These are phyloP conservation scores for Paxillus ammoniavirescens DNA, from an alignment of 768 basidiomycete species.

Conservation along the genomic window DNA sequence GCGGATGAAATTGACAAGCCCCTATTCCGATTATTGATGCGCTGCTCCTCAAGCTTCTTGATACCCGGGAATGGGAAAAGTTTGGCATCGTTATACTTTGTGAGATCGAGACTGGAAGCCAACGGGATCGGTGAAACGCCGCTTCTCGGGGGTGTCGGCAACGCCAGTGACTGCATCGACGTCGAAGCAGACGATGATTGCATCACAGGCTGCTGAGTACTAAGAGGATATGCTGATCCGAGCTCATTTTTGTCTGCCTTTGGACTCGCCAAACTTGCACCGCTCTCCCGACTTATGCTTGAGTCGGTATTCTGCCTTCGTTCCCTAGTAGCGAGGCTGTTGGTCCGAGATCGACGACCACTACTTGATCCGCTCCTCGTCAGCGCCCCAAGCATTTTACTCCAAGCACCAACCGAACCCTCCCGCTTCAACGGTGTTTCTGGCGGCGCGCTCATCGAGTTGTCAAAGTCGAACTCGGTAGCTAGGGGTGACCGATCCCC, in stretches of 20 bases:
- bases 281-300: conserved; percentile 73
- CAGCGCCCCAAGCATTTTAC: conserved; percentile 67
- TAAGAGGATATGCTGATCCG: conserved; percentile 37
- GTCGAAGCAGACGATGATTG: conserved; percentile 69
- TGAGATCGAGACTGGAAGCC: conserved; percentile 65
- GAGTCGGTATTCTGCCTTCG: conserved; percentile 70
- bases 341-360: conserved; percentile 77
- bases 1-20: conserved; percentile 44
- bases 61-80: conserved; percentile 91
- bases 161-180: conserved; percentile 58
- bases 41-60: conserved; percentile 72
- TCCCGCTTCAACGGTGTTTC: conserved; percentile 61
- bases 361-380: conserved; percentile 60
- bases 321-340: conserved; percentile 68
- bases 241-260: conserved; percentile 55
- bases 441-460: conserved; percentile 34
- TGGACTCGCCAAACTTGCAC: conserved; percentile 62
- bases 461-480: conserved; percentile 52
- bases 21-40: conserved; percentile 50
- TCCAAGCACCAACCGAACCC: conserved; percentile 59
- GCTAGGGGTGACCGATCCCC: conserved; percentile 57
- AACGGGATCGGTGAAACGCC: conserved; percentile 79
- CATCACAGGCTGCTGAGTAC: conserved; percentile 50
- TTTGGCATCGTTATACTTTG: conserved; percentile 73
- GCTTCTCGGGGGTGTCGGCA: conserved; percentile 52